A percentile compares a stretch with the other conserved stretches of the same genome.
phyloP scores from a whole-genome alignment of 805 yeast species.

The Candida ortonii region DNA sequence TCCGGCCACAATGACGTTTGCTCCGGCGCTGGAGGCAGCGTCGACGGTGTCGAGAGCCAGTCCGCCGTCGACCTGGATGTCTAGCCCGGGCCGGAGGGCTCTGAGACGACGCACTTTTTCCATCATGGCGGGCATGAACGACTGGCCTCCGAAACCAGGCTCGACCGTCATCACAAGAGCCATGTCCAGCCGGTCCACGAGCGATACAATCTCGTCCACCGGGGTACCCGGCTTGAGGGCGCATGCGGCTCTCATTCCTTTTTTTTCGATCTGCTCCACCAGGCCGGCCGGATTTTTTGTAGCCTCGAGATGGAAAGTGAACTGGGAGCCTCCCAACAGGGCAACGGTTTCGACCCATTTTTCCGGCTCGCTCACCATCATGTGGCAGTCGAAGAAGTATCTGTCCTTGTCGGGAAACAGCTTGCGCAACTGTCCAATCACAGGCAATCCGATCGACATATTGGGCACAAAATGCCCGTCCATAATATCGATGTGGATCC shows the following conservation, averaged over 20 bases:
- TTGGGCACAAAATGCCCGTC: constrained; percentile 98
- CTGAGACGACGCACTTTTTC: constrained; percentile 85
- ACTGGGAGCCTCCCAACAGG: constrained; percentile 92
- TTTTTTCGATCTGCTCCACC: constrained; percentile 70
- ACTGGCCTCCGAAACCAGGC: constrained; percentile 99
- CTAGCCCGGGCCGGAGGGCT: constrained; percentile 67
- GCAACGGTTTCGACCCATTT: constrained; percentile 94
- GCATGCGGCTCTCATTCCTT: constrained; percentile 89
- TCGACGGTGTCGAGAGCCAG: constrained; percentile 83
- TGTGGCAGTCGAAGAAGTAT: constrained; percentile 85
- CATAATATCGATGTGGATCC: constrained; percentile 98
- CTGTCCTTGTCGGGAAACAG: constrained; percentile 33
- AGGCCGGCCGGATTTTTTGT: constrained; percentile 73
- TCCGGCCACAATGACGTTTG: constrained; percentile 97
- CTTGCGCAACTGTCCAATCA: constrained; percentile 15
- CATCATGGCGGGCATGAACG: constrained; percentile 95
- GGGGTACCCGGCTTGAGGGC: constrained; percentile 95
- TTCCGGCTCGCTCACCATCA: constrained; percentile 95
- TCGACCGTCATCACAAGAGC: constrained; percentile 97
- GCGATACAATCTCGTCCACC: constrained; percentile 74
- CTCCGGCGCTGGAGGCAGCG: constrained; percentile 92
- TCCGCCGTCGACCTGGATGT: constrained; percentile 98
- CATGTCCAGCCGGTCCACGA: constrained; percentile 83
- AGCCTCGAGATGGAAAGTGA: constrained; percentile 95
- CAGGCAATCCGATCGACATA: constrained; percentile 82